Evolutionary conservation across 108 stramenopile species (phyloP), one percentile per base, ranked within the genome.

Genomic region (Cylindrotheca closterium): DNA sequence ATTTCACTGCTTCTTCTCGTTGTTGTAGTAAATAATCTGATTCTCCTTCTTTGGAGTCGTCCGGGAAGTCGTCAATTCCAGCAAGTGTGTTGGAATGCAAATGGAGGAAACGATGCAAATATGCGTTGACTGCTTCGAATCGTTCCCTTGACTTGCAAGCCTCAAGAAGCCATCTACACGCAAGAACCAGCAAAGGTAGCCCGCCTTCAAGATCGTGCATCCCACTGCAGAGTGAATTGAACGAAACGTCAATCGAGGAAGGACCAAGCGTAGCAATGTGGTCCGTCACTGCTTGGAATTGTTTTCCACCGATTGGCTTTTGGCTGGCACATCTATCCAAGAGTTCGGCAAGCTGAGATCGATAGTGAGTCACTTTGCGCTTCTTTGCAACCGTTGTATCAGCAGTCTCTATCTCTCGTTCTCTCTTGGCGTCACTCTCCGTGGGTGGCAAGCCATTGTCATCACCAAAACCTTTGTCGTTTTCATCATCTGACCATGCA

Each of bases 171-270:
- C 89, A 94, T 51, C 65, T 42, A 23, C 80, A 78, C 37, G 87
- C 82, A 18, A 87, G 65, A 53, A 70, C 66, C 47, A 94, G 70
- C 25, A 94, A 64, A 12, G 76, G 82, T n/a, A 94, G 65, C 19
- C 93, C 93, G 22, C 89, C 89, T 23, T 89, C 86, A 22, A 92
- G 60, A 74, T 94, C 93, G 60, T 94, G 93, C 61, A 72, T 78
- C 17, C 93, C 93, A 58, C 73, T 78, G 77, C 93, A 94, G 12
- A 94, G 78, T 3, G 86, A 83, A 1, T 86, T 85, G 18, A 96
- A 68, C 45, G 89, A 87, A n/a, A 95, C 87, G 60, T 96, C 96
- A 68, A 96, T 94, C n/a, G 93, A 87, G 7, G 91, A 91, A 23
- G 96, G 93, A 24, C 90, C 88, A 65, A 93, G 67, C 12, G 76